These are phyloP conservation scores for Tolypocladium paradoxum DNA, from an alignment of 2,329 filamentous ascomycete species.

Conservation along the genomic window DNA sequence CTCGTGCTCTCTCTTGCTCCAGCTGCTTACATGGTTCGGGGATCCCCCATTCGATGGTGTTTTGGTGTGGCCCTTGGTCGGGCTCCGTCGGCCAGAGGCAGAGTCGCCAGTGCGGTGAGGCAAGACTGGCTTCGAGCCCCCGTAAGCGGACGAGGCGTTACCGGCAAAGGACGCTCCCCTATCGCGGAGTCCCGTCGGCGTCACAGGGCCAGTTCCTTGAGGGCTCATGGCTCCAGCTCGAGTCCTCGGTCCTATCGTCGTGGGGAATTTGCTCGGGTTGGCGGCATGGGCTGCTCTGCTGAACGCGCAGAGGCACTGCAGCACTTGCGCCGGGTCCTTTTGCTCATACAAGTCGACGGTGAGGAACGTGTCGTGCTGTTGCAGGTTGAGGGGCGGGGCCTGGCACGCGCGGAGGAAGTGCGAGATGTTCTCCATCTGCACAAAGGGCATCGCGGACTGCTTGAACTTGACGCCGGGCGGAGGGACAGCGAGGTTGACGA, in stretches of 20 bases:
- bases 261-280: slow-evolving; percentile 64
- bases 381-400: slow-evolving; percentile 71
- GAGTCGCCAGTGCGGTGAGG: slow-evolving; percentile 44
- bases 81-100: slow-evolving; percentile 46
- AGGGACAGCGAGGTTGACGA: slow-evolving; percentile 70
- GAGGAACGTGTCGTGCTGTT: slow-evolving; percentile 89
- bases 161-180: slow-evolving; percentile 46
- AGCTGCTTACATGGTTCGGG: slow-evolving; percentile 60
- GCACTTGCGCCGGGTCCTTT: slow-evolving; percentile 91
- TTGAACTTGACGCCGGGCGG: slow-evolving; percentile 82
- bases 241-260: slow-evolving; percentile 62
- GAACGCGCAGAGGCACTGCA: slow-evolving; percentile 87
- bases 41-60: slow-evolving; percentile 32
- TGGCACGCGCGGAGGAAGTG: slow-evolving; percentile 89
- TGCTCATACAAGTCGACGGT: slow-evolving; percentile 93
- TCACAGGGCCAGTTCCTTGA: slow-evolving; percentile 47
- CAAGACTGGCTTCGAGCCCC: slow-evolving; percentile 24
- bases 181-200: slow-evolving; percentile 33
- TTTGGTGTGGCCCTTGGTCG: slow-evolving; percentile 47
- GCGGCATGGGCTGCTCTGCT: slow-evolving; percentile 71
- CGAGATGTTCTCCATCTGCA: slow-evolving; percentile 99
- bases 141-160: slow-evolving; percentile 43
- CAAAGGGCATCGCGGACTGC: slow-evolving; percentile 88
- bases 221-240: slow-evolving; percentile 51
- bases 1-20: slow-evolving; percentile 81